Percentiles rank a stretch among this genome's conserved stretches.
Evolutionary conservation across 768 basidiomycete genomes (phyloP).

Genomic region (Suillus paluster): DNA sequence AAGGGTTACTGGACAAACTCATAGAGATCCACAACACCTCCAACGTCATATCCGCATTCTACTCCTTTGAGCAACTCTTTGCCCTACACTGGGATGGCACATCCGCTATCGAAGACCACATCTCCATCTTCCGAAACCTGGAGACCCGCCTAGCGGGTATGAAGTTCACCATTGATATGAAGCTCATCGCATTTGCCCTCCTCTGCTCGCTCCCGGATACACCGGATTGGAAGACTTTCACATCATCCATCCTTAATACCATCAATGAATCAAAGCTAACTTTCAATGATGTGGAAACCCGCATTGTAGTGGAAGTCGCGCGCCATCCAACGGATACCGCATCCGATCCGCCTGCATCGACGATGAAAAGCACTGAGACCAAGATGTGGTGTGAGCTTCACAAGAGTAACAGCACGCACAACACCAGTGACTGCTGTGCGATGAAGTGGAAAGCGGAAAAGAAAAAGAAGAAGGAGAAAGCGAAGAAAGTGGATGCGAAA

Average conservation of each 20-base stretch:
- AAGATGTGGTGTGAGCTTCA: background rate
- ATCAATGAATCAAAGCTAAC: background rate
- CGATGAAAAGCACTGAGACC: background rate
- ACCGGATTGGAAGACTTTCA: conserved; percentile 5
- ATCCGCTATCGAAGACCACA: background rate
- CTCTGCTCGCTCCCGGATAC: conserved; percentile 4
- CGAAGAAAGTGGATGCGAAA: background rate
- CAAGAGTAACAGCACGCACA: background rate
- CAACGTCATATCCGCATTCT: background rate
- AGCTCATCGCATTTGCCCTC: conserved; percentile 8
- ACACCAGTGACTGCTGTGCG: background rate
- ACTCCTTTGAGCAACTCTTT: background rate
- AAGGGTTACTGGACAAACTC: background rate
- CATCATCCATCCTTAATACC: conserved; percentile 2
- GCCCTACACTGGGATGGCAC: background rate
- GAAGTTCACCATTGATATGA: conserved; percentile 5
- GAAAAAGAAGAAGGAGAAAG: background rate
- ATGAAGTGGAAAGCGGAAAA: background rate
- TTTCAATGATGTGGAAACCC: background rate
- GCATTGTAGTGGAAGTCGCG: background rate
- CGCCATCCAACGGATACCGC: background rate
- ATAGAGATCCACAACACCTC: background rate
- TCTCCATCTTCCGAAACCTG: background rate
- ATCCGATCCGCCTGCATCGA: background rate
- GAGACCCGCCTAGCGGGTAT: conserved; percentile 8